A percentile compares a stretch with the other conserved stretches of the same genome.
Conservation (phyloP, 169 alveolate species). For the Plasmodium gallinaceum region DNA sequence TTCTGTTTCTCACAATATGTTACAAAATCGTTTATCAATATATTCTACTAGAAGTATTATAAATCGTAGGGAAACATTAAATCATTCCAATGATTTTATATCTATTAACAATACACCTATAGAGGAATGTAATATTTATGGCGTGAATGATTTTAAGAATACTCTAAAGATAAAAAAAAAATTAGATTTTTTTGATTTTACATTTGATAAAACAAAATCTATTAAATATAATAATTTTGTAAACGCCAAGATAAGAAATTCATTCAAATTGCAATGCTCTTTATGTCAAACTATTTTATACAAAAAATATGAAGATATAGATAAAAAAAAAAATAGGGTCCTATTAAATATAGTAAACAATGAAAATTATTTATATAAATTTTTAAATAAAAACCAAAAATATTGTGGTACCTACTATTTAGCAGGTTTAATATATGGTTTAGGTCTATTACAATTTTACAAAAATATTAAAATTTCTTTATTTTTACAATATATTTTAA, state of each 20-base stretch:
- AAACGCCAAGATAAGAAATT: constrained; percentile 44
- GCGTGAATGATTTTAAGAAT: constrained; percentile 13
- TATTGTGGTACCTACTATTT: constrained; percentile 66
- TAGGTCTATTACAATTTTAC: constrained; percentile 72
- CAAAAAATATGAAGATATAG: constrained; percentile 38
- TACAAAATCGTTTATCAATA: constrained; percentile 12
- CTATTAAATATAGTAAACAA: constrained; percentile 46
- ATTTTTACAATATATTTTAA: constrained; percentile 64
- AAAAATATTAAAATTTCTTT: constrained; percentile 43
- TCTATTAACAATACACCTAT: constrained; percentile 40
- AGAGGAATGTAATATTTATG: constrained; percentile 19
- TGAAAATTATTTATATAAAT: constrained; percentile 68
- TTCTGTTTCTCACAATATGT: not conserved
- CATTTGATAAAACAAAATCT: constrained; percentile 45
- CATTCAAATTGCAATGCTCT: constrained; percentile 64
- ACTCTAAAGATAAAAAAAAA: constrained; percentile 13
- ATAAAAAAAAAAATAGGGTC: constrained; percentile 17
- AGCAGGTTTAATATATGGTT: constrained; percentile 72
- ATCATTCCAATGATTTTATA: not conserved
- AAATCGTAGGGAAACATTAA: not conserved
- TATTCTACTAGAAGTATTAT: constrained; percentile 22
- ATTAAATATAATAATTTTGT: constrained; percentile 54
- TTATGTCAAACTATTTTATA: constrained; percentile 70
- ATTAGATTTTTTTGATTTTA: constrained; percentile 69
- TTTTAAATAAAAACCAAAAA: constrained; percentile 59